Evolutionary conservation across 202 grass and related monocot species (phyloP), one percentile per base, ranked within the genome.

Genomic region (Panicum hallii): DNA sequence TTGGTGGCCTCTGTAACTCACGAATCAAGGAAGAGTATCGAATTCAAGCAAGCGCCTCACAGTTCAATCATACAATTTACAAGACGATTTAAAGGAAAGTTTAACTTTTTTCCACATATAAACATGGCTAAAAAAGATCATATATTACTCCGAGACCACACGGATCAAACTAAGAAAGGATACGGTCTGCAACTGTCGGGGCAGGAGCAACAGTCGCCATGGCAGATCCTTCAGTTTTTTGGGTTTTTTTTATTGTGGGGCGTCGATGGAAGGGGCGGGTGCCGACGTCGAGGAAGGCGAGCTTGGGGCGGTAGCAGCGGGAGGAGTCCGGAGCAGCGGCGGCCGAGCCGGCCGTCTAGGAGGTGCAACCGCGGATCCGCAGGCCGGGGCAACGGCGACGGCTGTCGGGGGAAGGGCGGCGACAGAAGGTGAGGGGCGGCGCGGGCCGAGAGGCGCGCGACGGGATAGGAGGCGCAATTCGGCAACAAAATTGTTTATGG

Each of bases 181-280:
- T 91, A 91, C 90, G 72, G 83, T 88, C 88, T 40, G 78, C 82
- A 43, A 79, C 17, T 19, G 74, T 49, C 36, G 78, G 62, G 34
- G 74, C 56, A 45, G 88, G 77, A 70, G 86, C 72, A 54, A 85
- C 86, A 11, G 86, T 46, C 77, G 79, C 74, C 90, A 91, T 91
- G 86, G 54, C 54, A 57, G 54, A 57, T 57, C 54, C 54, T 38
- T 38, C 36, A 38, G 36, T 4, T 38, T 38, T 3, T 34, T 34
- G 26, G 26, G 26, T 34, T 34, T 34, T 34, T 4, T 38, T 38
- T 38, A 38, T 38, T 38, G 36, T 38, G 36, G 36, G 36, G 36
- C 36, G 36, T 38, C 3, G 36, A 38, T 38, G 36, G 36, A 38
- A 38, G 36, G 36, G 36, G 36, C 6, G 7, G 54, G 19, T 20